Evolutionary conservation across 1,284 basidiomycete genomes (phyloP), one percentile per base, ranked within the genome.

Genomic region (Puccinia coronata): DNA sequence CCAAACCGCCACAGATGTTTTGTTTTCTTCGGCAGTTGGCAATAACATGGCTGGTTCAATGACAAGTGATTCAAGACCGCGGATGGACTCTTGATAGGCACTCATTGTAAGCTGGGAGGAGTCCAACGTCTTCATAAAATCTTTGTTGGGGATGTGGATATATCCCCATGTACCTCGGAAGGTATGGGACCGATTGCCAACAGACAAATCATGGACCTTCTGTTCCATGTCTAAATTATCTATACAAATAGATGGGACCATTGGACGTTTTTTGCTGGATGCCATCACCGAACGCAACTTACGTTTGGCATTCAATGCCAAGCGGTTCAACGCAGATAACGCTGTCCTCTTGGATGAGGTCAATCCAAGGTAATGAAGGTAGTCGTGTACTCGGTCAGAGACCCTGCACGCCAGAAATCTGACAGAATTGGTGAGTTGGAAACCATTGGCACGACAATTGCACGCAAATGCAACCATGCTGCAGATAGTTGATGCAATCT

Each of bases 141-240:
- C 4, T 28, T 20, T 36, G 34, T 36, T 23, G 20, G 61, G 61
- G 2, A 65, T 20, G 9, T 65, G 31, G 28, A 65, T n/a, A 20
- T 65, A 39, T 9, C 61, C 61, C 61, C 61, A 65, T 6, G 61
- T 65, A n/a, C 61, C 61, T 20, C 28, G 61, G 23, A 65, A 39
- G 23, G 28, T 65, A n/a, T 36, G 2, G 3, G 61, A 39, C 8
- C 39, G 5, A 34, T 36, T 4, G 28, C 61, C 39, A 3, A 65
- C 39, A 6, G 61, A 36, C 6, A 23, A 2, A 5, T 39, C 9
- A n/a, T 65, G 61, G 3, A 41, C 31, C 14, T n/a, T 11, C 20
- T 65, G 34, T n/a, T 65, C 34, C 20, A 65, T 39, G 34, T 65
- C 61, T 2, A 65, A 20, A 18, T 65, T 65, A 39, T 65, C 61